phyloP scores from a whole-genome alignment of 805 yeast genomes.

The Scheffersomyces spartinae region DNA sequence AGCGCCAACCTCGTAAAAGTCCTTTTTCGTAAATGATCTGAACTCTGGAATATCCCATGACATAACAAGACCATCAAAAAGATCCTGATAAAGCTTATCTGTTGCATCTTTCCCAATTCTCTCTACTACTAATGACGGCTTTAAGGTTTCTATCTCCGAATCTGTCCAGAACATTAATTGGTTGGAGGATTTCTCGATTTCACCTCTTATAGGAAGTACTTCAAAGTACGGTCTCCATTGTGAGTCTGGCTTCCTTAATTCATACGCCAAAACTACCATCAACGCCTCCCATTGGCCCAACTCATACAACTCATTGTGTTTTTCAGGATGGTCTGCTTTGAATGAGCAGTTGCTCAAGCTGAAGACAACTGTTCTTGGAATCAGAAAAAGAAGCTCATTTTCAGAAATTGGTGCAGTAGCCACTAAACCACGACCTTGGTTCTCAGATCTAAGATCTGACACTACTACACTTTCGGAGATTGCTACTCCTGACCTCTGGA shows the following conservation, averaged over 20 bases:
- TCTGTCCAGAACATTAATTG: conserved; percentile 75
- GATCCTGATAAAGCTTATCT: conserved; percentile 40
- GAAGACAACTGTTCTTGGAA: conserved; percentile 51
- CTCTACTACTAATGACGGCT: conserved; percentile 60
- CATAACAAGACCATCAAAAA: conserved; percentile 28
- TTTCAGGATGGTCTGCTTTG: conserved; percentile 15
- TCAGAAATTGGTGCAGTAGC: conserved; percentile 49
- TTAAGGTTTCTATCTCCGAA: conserved; percentile 40
- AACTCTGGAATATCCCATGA: conserved; percentile 22
- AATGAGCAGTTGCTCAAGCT: conserved; percentile 49
- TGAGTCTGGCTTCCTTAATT: conserved; percentile 35
- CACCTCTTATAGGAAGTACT: conserved; percentile 46
- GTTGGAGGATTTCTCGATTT: conserved; percentile 30
- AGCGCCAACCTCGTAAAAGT: conserved; percentile 65
- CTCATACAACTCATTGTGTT: conserved; percentile 22
- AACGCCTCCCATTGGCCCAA: conserved; percentile 71
- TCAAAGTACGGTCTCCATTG: conserved; percentile 63
- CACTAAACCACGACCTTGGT: conserved; percentile 71
- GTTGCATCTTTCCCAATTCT: conserved; percentile 68
- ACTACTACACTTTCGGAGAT: conserved; percentile 49
- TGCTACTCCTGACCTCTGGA: conserved; percentile 19
- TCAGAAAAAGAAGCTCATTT: conserved; percentile 56
- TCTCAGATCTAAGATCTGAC: conserved; percentile 42
- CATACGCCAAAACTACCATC: conserved; percentile 57
- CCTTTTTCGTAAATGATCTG: conserved; percentile 30